Evolutionary conservation across 78 protist genomes (phyloP), one percentile per base, ranked within the genome.

Genomic region (Anaeramoeba ignava): DNA sequence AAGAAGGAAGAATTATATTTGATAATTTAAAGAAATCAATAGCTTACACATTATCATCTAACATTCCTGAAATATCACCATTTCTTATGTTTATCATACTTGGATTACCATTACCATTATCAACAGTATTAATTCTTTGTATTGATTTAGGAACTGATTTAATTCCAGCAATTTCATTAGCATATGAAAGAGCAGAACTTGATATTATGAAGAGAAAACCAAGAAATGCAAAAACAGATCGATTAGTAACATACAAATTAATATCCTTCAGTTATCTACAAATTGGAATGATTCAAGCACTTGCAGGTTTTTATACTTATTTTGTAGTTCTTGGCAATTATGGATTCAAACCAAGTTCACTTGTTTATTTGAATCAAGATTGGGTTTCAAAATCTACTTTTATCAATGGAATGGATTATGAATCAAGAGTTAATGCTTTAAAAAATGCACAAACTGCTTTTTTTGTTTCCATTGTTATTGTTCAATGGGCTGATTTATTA

Each of bases 1-100:
- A 91, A 84, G 95, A 93, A 85, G 97, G 99, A 31, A 86, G 99
- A 27, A 82, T 87, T 40, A 88, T 96, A 82, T 97, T 93, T 78
- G 98, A 93, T 84, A 97, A 97, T 82, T 80, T 97, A 80, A 91
- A 92, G 88, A 96, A 97, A 90, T 90, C 94, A 34, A 91, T 97
- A 39, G 89, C 89, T 42, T 97, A 96, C 87, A 90, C 92, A 3
- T 91, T 97, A 78, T 81, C 96, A 27, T 87, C 91, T 38, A 90
- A 92, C 87, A 85, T 94, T 36, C 97, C 98, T 33, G 97, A 97
- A 87, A 83, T 93, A 39, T 0, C 88, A 34, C 97, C 98, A 78
- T 92, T 95, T 93, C 41, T 97, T 31, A 3, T 88, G 42, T 89
- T 41, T 90, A 82, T 94, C 33, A 40, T 87, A n/a, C n/a, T 92